A percentile compares a stretch with the other conserved stretches of the same genome.
phyloP scores from a whole-genome alignment of 2,329 filamentous ascomycete genomes.

The Cladophialophora bantiana region DNA sequence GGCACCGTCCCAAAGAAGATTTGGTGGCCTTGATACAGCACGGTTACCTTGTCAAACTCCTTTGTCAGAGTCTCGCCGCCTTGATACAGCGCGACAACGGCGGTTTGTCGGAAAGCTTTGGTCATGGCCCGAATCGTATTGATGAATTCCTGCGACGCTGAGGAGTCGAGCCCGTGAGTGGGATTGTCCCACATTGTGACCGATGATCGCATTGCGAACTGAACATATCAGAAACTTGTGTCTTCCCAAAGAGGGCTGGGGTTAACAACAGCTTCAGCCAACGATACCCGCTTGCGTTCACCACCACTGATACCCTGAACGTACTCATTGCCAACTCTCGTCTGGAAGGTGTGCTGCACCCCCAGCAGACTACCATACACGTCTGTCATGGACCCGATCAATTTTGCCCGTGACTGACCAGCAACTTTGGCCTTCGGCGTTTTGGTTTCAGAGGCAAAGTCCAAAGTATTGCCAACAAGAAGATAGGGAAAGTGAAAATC shows the following conservation, averaged over 20 bases:
- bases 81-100: slow-evolving; percentile 65
- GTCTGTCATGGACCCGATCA: slow-evolving; percentile 38
- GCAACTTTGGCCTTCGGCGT: slow-evolving; percentile 43
- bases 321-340: slow-evolving; percentile 54
- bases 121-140: slow-evolving; percentile 59
- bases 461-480: not conserved
- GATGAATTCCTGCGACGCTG: slow-evolving; percentile 65
- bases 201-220: slow-evolving; percentile 5
- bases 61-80: slow-evolving; percentile 60
- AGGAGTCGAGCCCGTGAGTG: slow-evolving; percentile 60
- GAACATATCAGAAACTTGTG: slow-evolving; percentile 3
- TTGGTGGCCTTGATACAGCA: slow-evolving; percentile 77
- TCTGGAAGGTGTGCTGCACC: slow-evolving; percentile 59
- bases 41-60: slow-evolving; percentile 75
- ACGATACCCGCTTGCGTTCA: slow-evolving; percentile 58
- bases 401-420: slow-evolving; percentile 40
- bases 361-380: slow-evolving; percentile 58
- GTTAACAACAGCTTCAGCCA: slow-evolving; percentile 11
- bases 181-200: slow-evolving; percentile 56
- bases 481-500: slow-evolving; percentile 4
- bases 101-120: slow-evolving; percentile 57
- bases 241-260: not conserved
- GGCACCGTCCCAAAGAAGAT: slow-evolving; percentile 74
- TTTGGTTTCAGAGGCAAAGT: slow-evolving; percentile 3
- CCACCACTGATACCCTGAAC: slow-evolving; percentile 63